A percentile compares a stretch with the other conserved stretches of the same genome.
Evolutionary conservation across 108 stramenopile species (phyloP).

Genomic region (Fragilaria crotonensis): DNA sequence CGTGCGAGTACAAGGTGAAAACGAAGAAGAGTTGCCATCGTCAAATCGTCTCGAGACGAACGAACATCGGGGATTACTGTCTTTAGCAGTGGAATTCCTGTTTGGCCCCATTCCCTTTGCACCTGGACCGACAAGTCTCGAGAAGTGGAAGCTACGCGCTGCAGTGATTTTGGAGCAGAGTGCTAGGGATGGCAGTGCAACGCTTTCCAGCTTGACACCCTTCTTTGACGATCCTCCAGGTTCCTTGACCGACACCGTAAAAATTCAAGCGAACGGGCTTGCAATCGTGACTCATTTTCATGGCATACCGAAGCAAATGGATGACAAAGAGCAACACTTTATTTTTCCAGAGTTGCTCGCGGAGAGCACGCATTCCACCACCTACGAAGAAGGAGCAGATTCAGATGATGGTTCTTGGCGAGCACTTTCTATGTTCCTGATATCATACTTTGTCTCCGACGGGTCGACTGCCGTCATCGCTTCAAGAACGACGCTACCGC

Average conservation of each 20-base stretch:
- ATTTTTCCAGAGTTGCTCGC: slow-evolving; percentile 66
- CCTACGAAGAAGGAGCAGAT: slow-evolving; percentile 11
- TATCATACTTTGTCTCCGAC: neutral
- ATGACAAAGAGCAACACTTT: slow-evolving; percentile 30
- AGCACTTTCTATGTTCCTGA: slow-evolving; percentile 15
- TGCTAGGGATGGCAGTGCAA: slow-evolving; percentile 21
- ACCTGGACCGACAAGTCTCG: slow-evolving; percentile 28
- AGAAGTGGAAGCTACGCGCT: slow-evolving; percentile 70
- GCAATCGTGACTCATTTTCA: slow-evolving; percentile 69
- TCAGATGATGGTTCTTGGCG: slow-evolving; percentile 22
- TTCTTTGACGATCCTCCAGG: slow-evolving; percentile 64
- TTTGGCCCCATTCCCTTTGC: slow-evolving; percentile 57
- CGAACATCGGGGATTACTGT: slow-evolving; percentile 55
- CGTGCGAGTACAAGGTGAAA: neutral
- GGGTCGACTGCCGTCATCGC: slow-evolving; percentile 28
- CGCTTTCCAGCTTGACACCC: slow-evolving; percentile 49
- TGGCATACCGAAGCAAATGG: slow-evolving; percentile 24
- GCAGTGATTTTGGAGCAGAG: slow-evolving; percentile 40
- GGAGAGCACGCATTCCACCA: slow-evolving; percentile 24
- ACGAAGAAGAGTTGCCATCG: slow-evolving; percentile 22
- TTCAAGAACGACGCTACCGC: slow-evolving; percentile 39
- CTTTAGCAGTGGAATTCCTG: slow-evolving; percentile 71
- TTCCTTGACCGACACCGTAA: slow-evolving; percentile 21
- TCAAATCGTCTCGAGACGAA: neutral
- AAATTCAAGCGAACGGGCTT: slow-evolving; percentile 38